phyloP scores from a whole-genome alignment of 73 alveolate genomes.

The Paraurostyla sp. region DNA sequence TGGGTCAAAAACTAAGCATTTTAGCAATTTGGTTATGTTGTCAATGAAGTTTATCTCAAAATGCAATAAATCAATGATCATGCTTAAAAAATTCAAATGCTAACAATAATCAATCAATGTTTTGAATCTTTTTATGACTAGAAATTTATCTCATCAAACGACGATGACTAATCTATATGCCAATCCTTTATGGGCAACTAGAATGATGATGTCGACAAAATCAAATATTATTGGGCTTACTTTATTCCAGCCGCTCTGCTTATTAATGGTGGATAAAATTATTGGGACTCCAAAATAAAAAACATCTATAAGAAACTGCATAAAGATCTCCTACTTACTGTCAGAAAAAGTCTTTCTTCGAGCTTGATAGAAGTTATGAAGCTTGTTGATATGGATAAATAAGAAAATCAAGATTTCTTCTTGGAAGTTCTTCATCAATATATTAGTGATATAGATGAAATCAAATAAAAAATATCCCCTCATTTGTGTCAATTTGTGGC shows the following conservation, averaged over 20 bases:
- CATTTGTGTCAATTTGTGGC: slow-evolving; percentile 37
- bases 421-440: slow-evolving; percentile 11
- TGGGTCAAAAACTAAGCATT: slow-evolving; percentile 67
- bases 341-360: slow-evolving; percentile 19
- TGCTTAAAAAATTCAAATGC: background rate
- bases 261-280: slow-evolving; percentile 35
- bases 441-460: slow-evolving; percentile 39
- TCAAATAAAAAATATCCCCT: slow-evolving; percentile 24
- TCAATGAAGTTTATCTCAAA: slow-evolving; percentile 35
- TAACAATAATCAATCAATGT: background rate
- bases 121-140: slow-evolving; percentile 20
- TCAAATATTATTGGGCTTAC: slow-evolving; percentile 60
- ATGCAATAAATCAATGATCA: background rate
- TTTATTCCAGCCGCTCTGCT: slow-evolving; percentile 39
- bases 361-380: slow-evolving; percentile 40
- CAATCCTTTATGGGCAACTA: slow-evolving; percentile 35
- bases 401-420: slow-evolving; percentile 23
- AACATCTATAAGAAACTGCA: slow-evolving; percentile 13
- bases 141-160: slow-evolving; percentile 22
- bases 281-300: slow-evolving; percentile 34
- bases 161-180: slow-evolving; percentile 32
- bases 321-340: slow-evolving; percentile 32
- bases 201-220: slow-evolving; percentile 54
- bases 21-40: slow-evolving; percentile 7
- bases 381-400: slow-evolving; percentile 7